phyloP scores from a whole-genome alignment of 345 rosid species.

The Psidium friedrichsthalianum region DNA sequence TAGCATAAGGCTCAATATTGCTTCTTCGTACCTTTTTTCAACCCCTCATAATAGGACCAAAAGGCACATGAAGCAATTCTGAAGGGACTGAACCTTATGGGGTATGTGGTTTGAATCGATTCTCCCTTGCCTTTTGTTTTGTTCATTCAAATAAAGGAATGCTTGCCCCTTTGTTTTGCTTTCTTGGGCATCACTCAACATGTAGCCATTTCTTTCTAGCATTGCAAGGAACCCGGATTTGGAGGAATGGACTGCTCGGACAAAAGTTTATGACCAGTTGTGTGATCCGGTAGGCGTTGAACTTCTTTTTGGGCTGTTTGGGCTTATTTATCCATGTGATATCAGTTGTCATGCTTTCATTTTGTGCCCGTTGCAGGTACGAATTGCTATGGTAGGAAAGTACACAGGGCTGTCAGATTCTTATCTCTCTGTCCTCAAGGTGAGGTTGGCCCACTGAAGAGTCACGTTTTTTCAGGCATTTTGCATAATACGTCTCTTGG shows the following conservation, averaged over 20 bases:
- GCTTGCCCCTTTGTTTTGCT: background rate
- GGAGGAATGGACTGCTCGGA: slow-evolving; percentile 67
- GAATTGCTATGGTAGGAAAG: slow-evolving; percentile 95
- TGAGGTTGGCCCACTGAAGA: background rate
- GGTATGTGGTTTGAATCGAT: slow-evolving; percentile 25
- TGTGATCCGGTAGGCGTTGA: slow-evolving; percentile 52
- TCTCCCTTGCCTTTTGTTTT: background rate
- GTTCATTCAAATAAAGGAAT: background rate
- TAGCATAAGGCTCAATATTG: background rate
- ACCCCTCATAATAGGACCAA: slow-evolving; percentile 54
- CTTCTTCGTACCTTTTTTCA: background rate
- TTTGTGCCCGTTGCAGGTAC: slow-evolving; percentile 40
- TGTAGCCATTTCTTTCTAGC: slow-evolving; percentile 23
- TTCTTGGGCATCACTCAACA: background rate
- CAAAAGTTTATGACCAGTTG: slow-evolving; percentile 51
- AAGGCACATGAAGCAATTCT: slow-evolving; percentile 89
- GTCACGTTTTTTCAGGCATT: background rate
- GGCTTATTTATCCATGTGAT: background rate
- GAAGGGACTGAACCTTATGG: slow-evolving; percentile 52
- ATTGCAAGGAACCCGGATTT: slow-evolving; percentile 50
- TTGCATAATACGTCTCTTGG: background rate
- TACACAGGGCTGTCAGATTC: slow-evolving; percentile 88
- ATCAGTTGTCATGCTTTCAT: slow-evolving; percentile 9
- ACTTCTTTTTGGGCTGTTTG: background rate
- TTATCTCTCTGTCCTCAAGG: slow-evolving; percentile 84